phyloP scores from a whole-genome alignment of 129 eudicot genomes.

The Flaveria sonorensis region DNA sequence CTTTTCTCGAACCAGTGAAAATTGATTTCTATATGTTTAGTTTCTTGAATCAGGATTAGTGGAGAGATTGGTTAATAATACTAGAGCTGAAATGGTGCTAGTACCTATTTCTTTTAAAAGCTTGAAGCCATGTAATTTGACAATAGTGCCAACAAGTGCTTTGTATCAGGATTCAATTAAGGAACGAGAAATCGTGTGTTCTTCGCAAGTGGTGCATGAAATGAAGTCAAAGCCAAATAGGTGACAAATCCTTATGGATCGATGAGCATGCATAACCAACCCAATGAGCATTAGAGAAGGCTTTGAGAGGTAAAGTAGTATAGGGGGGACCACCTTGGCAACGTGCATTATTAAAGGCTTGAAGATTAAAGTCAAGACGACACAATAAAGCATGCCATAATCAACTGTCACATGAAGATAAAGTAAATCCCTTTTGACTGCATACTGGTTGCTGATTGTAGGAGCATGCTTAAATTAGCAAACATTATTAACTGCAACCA shows the following conservation, averaged over 20 bases:
- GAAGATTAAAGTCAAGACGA: no score
- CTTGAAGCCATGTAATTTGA: background rate
- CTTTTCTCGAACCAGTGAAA: background rate
- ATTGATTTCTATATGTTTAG: background rate
- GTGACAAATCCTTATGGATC: background rate
- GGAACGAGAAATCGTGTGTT: background rate
- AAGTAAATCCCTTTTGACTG: background rate
- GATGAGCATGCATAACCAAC: background rate
- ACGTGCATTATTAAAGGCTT: background rate
- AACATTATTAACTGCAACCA: background rate
- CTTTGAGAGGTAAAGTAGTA: background rate
- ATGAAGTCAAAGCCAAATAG: background rate
- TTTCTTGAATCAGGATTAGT: background rate
- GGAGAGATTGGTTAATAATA: background rate
- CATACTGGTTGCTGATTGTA: background rate
- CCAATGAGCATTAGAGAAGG: background rate
- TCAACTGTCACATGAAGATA: background rate
- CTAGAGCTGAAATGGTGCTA: background rate
- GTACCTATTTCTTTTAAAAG: background rate
- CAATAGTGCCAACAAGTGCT: no score
- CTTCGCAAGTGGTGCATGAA: background rate
- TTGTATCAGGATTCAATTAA: background rate
- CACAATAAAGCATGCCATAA: no score
- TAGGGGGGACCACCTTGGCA: background rate
- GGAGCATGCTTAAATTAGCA: background rate